Conservation (phyloP, 2,329 filamentous ascomycete species). For the Cytospora chrysosperma region DNA sequence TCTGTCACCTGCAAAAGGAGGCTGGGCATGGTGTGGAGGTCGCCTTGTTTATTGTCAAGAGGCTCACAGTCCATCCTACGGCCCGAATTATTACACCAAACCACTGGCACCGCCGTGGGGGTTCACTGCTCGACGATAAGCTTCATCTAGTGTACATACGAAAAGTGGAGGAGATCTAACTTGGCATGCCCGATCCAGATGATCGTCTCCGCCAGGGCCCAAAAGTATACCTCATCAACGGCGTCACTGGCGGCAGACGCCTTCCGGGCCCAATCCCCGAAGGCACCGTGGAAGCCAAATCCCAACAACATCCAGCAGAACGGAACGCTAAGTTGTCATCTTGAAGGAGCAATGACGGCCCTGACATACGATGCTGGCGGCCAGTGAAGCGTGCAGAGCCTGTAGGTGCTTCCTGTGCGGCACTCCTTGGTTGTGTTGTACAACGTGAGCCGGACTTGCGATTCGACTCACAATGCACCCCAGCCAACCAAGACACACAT, state of each 20-base stretch:
- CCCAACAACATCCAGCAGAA: not conserved
- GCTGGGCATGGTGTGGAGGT: not conserved
- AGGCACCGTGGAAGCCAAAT: not conserved
- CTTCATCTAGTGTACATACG: not conserved
- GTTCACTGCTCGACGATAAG: not conserved
- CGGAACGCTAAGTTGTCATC: not conserved
- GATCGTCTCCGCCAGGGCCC: not conserved
- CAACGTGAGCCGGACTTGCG: not conserved
- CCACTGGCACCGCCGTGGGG: not conserved
- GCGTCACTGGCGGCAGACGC: not conserved
- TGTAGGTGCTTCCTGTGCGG: not conserved
- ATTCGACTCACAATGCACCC: not conserved
- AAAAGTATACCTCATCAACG: not conserved
- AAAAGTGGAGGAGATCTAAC: not conserved
- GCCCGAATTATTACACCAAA: not conserved
- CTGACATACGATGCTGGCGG: not conserved
- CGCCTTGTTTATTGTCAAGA: not conserved
- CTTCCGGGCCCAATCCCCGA: not conserved
- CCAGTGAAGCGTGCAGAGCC: not conserved
- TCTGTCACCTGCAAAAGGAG: not conserved
- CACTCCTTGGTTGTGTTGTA: not conserved
- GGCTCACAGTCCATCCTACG: not conserved
- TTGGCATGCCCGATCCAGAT: not conserved
- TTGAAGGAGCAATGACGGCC: not conserved
- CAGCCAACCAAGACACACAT: not conserved